Evolutionary conservation across 768 basidiomycete genomes (phyloP), one percentile per base, ranked within the genome.

Genomic region (Agrocybe chaxingu): DNA sequence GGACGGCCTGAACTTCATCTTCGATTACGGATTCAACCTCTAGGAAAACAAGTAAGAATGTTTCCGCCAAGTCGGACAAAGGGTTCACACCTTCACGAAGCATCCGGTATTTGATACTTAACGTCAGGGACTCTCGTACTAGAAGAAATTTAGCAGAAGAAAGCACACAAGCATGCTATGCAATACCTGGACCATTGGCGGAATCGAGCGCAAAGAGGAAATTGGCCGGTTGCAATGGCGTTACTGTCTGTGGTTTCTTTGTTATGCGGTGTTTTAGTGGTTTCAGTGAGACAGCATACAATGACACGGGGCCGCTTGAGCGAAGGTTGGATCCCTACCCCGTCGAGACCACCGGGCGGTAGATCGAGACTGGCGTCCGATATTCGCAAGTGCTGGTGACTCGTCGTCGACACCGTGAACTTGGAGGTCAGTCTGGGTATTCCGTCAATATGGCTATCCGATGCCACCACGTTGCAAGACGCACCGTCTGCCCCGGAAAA

Each of bases 401-500:
- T 85, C 40, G 87, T 86, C 0, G 91, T 82, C 2, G 92, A 92
- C 43, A 97, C 79, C 0, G 90, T 92, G 62, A 96, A 98, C 62
- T 87, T 89, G 3, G 92, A 95, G 57, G 98, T 84, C 3, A 98
- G 70, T 55, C 96, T 98, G 53, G 13, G 32, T 33, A 16, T 18
- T 41, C 55, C 46, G 19, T 52, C 13, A 44, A 43, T 32, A 35
- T 43, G 40, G 37, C 33, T 2, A 38, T 48, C 18, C 10, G 24
- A 5, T 24, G 24, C 24, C 24, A 47, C 8, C 2, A 31, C 32
- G 32, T 7, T 39, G 2, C 51, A 32, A 7, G 36, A 48, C 76
- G 39, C 34, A 93, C 96, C 83, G 85, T 49, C 81, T 74, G 24
- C 87, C 87, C 16, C 96, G 83, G 74, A 98, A 98, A 92, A 95